A percentile compares a stretch with the other conserved stretches of the same genome.
phyloP scores from a whole-genome alignment of 768 basidiomycete genomes.

The Lactarius deliciosus region DNA sequence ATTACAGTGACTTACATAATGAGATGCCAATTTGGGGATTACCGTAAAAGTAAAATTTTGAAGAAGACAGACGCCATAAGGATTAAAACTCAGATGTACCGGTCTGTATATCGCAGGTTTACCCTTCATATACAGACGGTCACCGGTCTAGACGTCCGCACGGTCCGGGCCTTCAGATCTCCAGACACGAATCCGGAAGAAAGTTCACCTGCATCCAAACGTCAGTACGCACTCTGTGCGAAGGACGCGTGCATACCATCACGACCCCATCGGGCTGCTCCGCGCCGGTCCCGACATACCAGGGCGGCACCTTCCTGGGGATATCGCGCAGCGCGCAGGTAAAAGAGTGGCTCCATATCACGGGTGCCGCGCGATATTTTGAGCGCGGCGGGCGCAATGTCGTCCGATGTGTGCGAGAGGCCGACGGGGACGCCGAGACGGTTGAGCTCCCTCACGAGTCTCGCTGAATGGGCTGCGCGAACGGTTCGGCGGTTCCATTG shows the following conservation, averaged over 20 bases:
- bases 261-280: conserved; percentile 84
- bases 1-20: no score
- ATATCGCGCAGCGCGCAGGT: conserved; percentile 76
- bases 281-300: conserved; percentile 58
- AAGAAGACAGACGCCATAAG: no score
- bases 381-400: conserved; percentile 60
- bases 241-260: conserved; percentile 55
- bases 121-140: no score
- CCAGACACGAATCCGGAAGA: conserved; percentile 63
- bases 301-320: conserved; percentile 75
- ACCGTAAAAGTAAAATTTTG: no score
- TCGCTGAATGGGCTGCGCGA: conserved; percentile 59
- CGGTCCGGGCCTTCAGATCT: conserved; percentile 51
- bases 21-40: no score
- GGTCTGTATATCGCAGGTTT: no score
- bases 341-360: conserved; percentile 94
- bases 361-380: conserved; percentile 57
- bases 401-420: conserved; percentile 45
- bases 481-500: neutral
- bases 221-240: neutral
- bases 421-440: conserved; percentile 84
- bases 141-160: conserved; percentile 53
- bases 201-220: conserved; percentile 67
- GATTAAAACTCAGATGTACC: no score
- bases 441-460: conserved; percentile 88